Conservation (phyloP, 2,329 filamentous ascomycete species). For the Cercospora sp. region DNA sequence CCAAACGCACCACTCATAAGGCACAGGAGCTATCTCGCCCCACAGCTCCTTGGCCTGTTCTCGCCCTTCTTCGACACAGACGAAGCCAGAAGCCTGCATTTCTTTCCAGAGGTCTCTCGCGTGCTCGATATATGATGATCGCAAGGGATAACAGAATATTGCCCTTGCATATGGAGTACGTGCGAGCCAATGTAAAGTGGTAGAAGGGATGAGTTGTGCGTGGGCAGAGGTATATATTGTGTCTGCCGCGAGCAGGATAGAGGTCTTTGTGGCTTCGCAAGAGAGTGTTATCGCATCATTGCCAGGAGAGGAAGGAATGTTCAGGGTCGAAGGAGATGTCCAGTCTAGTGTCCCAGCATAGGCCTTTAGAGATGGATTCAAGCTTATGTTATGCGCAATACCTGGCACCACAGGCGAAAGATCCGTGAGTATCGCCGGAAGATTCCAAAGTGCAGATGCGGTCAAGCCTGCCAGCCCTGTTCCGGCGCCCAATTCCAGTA, state of each 20-base stretch:
- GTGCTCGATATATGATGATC: conserved; percentile 47
- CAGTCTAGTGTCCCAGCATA: conserved; percentile 43
- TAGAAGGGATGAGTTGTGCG: conserved; percentile 41
- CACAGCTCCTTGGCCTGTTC: conserved; percentile 35
- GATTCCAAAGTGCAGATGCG: conserved; percentile 37
- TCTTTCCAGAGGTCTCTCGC: conserved; percentile 45
- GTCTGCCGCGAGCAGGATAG: conserved; percentile 46
- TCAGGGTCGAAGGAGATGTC: conserved; percentile 34
- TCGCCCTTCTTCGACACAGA: conserved; percentile 39
- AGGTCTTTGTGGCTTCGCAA: conserved; percentile 31
- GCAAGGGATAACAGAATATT: conserved; percentile 44
- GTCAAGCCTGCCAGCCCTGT: conserved; percentile 43
- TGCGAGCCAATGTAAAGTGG: conserved; percentile 42
- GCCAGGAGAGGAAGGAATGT: neutral
- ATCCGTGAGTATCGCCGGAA: conserved; percentile 39
- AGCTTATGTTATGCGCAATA: conserved; percentile 37
- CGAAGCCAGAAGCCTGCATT: conserved; percentile 42
- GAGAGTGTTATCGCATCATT: conserved; percentile 15
- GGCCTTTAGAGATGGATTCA: conserved; percentile 33
- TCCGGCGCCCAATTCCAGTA: conserved; percentile 44
- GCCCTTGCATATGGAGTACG: conserved; percentile 35
- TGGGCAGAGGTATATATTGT: conserved; percentile 47
- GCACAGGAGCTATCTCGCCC: conserved; percentile 40
- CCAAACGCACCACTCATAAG: conserved; percentile 44
- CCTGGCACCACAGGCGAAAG: conserved; percentile 39